These are phyloP conservation scores for Leccinum laetum DNA, from an alignment of 1,284 basidiomycete species.

Conservation along the genomic window DNA sequence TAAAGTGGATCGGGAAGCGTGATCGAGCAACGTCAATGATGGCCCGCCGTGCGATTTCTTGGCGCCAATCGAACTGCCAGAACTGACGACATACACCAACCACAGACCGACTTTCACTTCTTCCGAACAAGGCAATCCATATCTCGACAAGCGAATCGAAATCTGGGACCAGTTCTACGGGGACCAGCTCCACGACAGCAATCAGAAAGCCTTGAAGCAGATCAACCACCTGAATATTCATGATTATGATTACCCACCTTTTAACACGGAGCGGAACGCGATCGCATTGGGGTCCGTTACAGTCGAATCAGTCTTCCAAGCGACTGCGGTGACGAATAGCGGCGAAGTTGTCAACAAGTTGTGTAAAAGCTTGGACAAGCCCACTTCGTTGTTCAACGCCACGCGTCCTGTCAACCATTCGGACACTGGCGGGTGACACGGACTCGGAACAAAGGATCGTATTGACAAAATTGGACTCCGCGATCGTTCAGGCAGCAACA, in stretches of 20 bases:
- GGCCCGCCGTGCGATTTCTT: slow-evolving; percentile 63
- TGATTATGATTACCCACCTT: slow-evolving; percentile 50
- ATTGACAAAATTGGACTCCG: slow-evolving; percentile 77
- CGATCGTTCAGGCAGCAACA: slow-evolving; percentile 78
- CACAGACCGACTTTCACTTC: slow-evolving; percentile 71
- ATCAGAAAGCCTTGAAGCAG: slow-evolving; percentile 59
- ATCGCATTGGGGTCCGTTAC: slow-evolving; percentile 80
- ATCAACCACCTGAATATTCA: slow-evolving; percentile 6
- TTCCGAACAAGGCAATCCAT: slow-evolving; percentile 80
- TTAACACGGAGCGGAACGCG: slow-evolving; percentile 81
- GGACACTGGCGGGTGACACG: neutral
- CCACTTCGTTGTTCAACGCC: slow-evolving; percentile 54
- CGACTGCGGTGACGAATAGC: slow-evolving; percentile 69
- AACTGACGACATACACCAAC: slow-evolving; percentile 75
- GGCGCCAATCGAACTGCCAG: slow-evolving; percentile 71
- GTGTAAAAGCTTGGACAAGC: slow-evolving; percentile 56
- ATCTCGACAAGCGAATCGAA: slow-evolving; percentile 73
- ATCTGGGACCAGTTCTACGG: slow-evolving; percentile 71
- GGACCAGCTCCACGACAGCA: slow-evolving; percentile 69
- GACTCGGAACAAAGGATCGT: slow-evolving; percentile 5
- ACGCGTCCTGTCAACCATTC: slow-evolving; percentile 35
- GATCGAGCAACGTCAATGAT: slow-evolving; percentile 79
- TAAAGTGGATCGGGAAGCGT: slow-evolving; percentile 79
- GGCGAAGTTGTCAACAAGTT: slow-evolving; percentile 66
- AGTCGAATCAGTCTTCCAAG: slow-evolving; percentile 65